A percentile compares a stretch with the other conserved stretches of the same genome.
These are phyloP conservation scores for Magnaporthales sp. DNA, from an alignment of 2,329 filamentous ascomycete genomes.

Conservation along the genomic window DNA sequence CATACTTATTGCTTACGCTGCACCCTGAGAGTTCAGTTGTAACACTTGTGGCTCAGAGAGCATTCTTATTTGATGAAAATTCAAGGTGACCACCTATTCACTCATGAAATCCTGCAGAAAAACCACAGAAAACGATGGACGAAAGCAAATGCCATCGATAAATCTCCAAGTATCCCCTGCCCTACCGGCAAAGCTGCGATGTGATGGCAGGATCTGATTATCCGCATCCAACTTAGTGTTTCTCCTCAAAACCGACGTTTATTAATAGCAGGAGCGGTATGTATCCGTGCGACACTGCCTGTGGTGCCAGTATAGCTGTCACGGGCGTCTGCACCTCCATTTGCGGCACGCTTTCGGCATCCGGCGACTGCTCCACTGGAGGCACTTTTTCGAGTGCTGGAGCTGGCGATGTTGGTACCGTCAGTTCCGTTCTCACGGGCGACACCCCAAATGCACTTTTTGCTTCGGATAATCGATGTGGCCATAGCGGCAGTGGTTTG, in stretches of 20 bases:
- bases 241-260: neutral
- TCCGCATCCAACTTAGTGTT: neutral
- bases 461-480: neutral
- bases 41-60: neutral
- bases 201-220: neutral
- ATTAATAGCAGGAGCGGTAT: neutral
- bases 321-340: neutral
- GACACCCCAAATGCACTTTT: neutral
- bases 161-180: neutral
- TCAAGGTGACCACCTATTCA: neutral
- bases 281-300: neutral
- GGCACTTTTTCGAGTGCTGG: neutral
- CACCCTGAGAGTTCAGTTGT: neutral
- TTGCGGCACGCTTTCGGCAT: neutral
- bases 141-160: neutral
- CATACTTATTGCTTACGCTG: neutral
- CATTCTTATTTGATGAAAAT: neutral
- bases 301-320: neutral
- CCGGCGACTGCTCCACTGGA: neutral
- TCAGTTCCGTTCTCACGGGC: neutral
- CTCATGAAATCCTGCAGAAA: neutral
- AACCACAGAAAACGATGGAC: neutral
- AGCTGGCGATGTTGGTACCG: neutral
- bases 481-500: neutral
- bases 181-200: neutral